Evolutionary conservation across 768 basidiomycete species (phyloP).

Genomic region (Phaeotremella fagi): DNA sequence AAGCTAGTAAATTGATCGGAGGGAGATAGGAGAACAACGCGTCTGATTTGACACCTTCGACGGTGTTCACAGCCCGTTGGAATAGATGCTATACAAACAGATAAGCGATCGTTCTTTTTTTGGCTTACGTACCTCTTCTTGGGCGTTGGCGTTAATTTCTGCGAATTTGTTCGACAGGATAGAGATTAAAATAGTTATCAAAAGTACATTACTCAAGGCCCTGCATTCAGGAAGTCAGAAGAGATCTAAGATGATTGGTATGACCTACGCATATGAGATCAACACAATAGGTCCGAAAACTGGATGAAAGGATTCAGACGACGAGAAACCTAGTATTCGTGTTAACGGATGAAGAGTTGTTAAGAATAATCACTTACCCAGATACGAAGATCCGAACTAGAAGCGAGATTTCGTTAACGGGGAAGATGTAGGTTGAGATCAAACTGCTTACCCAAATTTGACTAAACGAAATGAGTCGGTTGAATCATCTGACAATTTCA

Average conservation of each 20-base stretch:
- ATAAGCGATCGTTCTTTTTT: background rate
- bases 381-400: slow-evolving; percentile 41
- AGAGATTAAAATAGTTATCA: slow-evolving; percentile 65
- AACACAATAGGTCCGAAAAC: slow-evolving; percentile 46
- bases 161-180: slow-evolving; percentile 87
- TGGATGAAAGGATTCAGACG: slow-evolving; percentile 44
- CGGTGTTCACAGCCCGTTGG: slow-evolving; percentile 77
- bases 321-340: slow-evolving; percentile 38
- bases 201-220: slow-evolving; percentile 42
- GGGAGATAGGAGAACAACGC: slow-evolving; percentile 88
- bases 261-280: slow-evolving; percentile 46
- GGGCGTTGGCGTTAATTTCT: slow-evolving; percentile 65
- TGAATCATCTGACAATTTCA: slow-evolving; percentile 8
- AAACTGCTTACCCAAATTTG: slow-evolving; percentile 37
- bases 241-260: too few relatives aligned
- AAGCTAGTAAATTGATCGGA: slow-evolving; percentile 59
- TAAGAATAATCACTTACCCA: slow-evolving; percentile 20
- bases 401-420: background rate
- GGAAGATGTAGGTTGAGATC: background rate
- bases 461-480: too few relatives aligned
- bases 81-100: slow-evolving; percentile 64
- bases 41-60: slow-evolving; percentile 86
- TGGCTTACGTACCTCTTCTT: slow-evolving; percentile 54
- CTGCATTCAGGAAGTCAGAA: slow-evolving; percentile 5
- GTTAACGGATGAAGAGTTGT: background rate